Base-by-base conservation (phyloP, 768 basidiomycete genomes). In the Leucocoprinus sp. region DNA sequence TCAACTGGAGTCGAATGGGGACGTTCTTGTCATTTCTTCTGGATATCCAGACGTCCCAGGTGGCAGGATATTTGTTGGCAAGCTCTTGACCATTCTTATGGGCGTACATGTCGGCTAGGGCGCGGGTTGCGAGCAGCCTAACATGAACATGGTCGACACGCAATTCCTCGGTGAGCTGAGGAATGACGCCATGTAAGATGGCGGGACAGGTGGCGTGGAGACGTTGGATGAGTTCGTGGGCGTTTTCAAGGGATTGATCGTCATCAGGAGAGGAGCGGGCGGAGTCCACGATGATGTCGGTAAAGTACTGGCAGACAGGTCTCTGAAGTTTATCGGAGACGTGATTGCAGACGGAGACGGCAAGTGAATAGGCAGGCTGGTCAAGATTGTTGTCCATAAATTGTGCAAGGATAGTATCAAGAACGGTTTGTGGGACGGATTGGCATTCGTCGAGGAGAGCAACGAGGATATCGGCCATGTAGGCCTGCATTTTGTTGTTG, bases 141-240 rank as follows among this genome's bases (percentile, higher is more conserved):
- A 93, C 68, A 23, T 74, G 70, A 2, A 80, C 57, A 28, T 86
- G 77, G 52, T 90, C 87, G 3, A 84, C 81, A 18, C 80, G 78
- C 4, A 97, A 70, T 56, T 96, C 91, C 52, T 93, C 87, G 59
- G 95, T 93, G 14, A 98, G 76, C 46, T 92, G 86, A 0, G 95
- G 93, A 19, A 98, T 82, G 38, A 97, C 92, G 60, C 86, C 91
- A 57, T 88, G 81, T 1, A 98, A 68, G 11, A 97, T 69, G 6
- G 76, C 67, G 0, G 95, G 91, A 60, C 84, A 92, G 21, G 83
- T 76, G 18, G 76, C 76, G 59, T 87, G 80, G 4, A 98, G 72
- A 14, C 78, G 80, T 56, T 86, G 83, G 64, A 98, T 82, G 52
- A 96, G 84, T 27, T 80, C 75, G 62, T 97, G 95, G 2, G 90